phyloP scores from a whole-genome alignment of 169 alveolate genomes.

The Perkinsus olseni region DNA sequence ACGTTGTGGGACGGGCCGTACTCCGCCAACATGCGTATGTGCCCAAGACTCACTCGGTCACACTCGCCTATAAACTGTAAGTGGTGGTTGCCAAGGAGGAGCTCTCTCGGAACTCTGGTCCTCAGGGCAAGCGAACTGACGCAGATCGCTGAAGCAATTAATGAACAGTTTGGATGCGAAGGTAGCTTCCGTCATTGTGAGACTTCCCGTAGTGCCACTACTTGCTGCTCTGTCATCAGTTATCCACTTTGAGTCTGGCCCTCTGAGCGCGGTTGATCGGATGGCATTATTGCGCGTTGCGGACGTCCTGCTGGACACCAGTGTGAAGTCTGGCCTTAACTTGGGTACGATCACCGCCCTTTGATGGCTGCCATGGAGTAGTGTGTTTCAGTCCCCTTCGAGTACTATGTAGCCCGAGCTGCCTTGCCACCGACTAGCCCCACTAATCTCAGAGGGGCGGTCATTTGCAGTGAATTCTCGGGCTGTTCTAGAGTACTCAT shows the following conservation, averaged over 20 bases:
- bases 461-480: background rate
- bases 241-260: constrained; percentile 1
- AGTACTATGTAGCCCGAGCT: background rate
- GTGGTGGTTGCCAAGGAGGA: background rate
- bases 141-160: background rate
- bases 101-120: background rate
- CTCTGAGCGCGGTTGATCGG: constrained; percentile 39
- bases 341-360: background rate
- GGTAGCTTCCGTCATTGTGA: no score
- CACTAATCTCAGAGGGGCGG: background rate
- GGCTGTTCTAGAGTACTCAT: background rate
- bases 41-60: background rate
- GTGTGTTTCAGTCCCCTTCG: background rate
- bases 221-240: background rate
- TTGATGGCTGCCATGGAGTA: background rate
- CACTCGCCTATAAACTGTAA: background rate
- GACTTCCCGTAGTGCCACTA: no score
- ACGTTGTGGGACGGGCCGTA: background rate
- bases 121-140: background rate
- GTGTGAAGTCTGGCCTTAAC: constrained; percentile 64
- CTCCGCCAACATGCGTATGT: background rate
- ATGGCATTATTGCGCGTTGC: constrained; percentile 51
- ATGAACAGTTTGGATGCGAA: background rate
- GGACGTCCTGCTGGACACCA: constrained; percentile 59
- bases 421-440: background rate